A percentile compares a stretch with the other conserved stretches of the same genome.
These are phyloP conservation scores for Arachnomyces sp. DNA, from an alignment of 2,329 filamentous ascomycete species.

Conservation along the genomic window DNA sequence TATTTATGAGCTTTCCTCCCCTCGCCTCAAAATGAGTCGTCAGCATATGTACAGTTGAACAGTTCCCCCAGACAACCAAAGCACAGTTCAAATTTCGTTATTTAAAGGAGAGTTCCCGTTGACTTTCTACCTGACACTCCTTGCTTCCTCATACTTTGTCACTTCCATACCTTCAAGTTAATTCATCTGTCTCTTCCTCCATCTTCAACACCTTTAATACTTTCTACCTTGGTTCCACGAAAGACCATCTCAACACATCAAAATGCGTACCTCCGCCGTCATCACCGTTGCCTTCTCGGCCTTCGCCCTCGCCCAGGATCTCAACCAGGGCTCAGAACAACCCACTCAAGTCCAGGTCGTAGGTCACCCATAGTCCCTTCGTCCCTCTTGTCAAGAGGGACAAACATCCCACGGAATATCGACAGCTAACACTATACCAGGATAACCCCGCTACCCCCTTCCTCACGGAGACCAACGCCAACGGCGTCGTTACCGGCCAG, in stretches of 20 bases:
- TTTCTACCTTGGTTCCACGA: not conserved
- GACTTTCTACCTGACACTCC: not conserved
- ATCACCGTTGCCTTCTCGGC: constrained; percentile 14
- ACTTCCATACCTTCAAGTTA: too few relatives aligned
- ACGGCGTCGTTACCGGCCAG: constrained; percentile 43
- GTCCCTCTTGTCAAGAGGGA: too few relatives aligned
- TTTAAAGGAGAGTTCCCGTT: constrained; percentile 1
- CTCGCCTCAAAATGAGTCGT: not conserved
- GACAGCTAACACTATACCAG: constrained; percentile 18
- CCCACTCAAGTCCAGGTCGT: too few relatives aligned
- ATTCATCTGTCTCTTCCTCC: too few relatives aligned
- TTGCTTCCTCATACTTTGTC: not conserved
- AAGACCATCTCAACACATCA: constrained; percentile 1
- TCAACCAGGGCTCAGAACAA: too few relatives aligned
- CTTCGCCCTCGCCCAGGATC: constrained; percentile 5
- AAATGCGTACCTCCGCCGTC: constrained; percentile 12
- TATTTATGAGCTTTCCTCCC: not conserved
- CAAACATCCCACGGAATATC: too few relatives aligned
- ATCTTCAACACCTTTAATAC: not conserved
- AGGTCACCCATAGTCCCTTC: too few relatives aligned
- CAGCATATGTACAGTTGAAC: not conserved
- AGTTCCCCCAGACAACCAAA: constrained; percentile 4
- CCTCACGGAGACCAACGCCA: constrained; percentile 41
- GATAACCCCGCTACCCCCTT: constrained; percentile 37
- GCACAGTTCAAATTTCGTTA: too few relatives aligned